phyloP scores from a whole-genome alignment of 441 rosid species.

The Pelargonium australe region DNA sequence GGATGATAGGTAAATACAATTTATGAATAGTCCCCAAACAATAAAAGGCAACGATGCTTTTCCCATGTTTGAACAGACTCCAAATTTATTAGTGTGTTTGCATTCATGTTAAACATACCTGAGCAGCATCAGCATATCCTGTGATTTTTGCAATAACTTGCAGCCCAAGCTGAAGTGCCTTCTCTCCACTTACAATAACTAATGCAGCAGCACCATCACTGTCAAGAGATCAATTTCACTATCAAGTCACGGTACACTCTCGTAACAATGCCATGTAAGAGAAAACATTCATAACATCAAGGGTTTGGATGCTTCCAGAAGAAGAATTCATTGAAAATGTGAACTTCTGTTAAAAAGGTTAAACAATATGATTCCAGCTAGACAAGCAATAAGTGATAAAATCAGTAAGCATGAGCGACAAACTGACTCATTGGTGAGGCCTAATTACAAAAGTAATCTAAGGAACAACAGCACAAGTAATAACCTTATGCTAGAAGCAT shows the following conservation, averaged over 20 bases:
- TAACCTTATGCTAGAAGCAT: constrained; percentile 99
- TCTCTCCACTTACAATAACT: constrained; percentile 83
- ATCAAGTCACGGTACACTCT: constrained; percentile 2
- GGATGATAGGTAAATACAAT: not conserved
- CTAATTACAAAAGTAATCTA: not conserved
- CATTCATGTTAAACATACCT: constrained; percentile 37
- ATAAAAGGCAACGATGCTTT: not conserved
- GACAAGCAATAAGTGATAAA: not conserved
- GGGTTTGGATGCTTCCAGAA: not conserved
- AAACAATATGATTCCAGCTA: not conserved
- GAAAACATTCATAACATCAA: not conserved
- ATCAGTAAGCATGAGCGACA: not conserved
- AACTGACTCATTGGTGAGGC: not conserved
- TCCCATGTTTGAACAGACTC: not conserved
- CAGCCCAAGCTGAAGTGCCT: constrained; percentile 65
- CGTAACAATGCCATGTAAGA: not conserved
- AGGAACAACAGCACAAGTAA: constrained; percentile 10
- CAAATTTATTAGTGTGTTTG: not conserved
- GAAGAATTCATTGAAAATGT: too few relatives aligned
- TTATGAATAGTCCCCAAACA: not conserved
- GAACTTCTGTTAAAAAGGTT: too few relatives aligned
- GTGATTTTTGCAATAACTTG: constrained; percentile 70
- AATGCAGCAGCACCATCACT: constrained; percentile 98
- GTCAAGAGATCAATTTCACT: constrained; percentile 23
- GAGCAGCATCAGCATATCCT: constrained; percentile 95